Base-by-base conservation (phyloP, 345 rosid genomes). In the Chamaenerion angustifolium region DNA sequence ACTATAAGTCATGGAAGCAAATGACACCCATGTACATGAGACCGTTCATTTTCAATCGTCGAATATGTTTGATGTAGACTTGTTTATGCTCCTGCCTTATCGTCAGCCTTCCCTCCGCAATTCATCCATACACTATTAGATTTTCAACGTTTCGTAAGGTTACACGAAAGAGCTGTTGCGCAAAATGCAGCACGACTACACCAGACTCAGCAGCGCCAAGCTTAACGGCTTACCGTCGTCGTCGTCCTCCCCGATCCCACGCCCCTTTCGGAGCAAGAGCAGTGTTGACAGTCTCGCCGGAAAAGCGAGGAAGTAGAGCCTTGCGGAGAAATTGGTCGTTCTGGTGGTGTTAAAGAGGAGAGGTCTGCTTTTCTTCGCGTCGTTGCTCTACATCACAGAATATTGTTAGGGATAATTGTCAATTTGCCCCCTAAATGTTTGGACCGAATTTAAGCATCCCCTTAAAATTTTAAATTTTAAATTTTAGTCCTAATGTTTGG, bases 21-120 rank as follows among this genome's bases (percentile, higher is more conserved):
- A 83, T 88, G 73, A 86, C 95, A n/a, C 95, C 83, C 57, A 86
- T 83, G 94, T 83, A 79, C 65, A 81, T 89, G 94, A 73, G 86
- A 53, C 98, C 98, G 27, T 90, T 90, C 75, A 52, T 83, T 25
- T 83, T 90, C 0, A 86, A 90, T n/a, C 14, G 87, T 90, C n/a
- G n/a, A n/a, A n/a, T n/a, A n/a, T n/a, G n/a, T n/a, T n/a, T n/a
- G n/a, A n/a, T n/a, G n/a, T n/a, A n/a, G n/a, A n/a, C n/a, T n/a
- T n/a, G n/a, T n/a, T n/a, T 7, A 31, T 31, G 37, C 37, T 31
- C 5, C 37, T 5, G 10, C 37, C 37, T 7, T 7, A 31, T 8
- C 37, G 25, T 21, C 25, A 21, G 25, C 25, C 25, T 21, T 21
- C 3, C 4, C 25, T 21, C 4, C 25, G 37, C 37, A 31, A 31